Base-by-base conservation (phyloP, 2,329 filamentous ascomycete species). In the Fusarium sp. region DNA sequence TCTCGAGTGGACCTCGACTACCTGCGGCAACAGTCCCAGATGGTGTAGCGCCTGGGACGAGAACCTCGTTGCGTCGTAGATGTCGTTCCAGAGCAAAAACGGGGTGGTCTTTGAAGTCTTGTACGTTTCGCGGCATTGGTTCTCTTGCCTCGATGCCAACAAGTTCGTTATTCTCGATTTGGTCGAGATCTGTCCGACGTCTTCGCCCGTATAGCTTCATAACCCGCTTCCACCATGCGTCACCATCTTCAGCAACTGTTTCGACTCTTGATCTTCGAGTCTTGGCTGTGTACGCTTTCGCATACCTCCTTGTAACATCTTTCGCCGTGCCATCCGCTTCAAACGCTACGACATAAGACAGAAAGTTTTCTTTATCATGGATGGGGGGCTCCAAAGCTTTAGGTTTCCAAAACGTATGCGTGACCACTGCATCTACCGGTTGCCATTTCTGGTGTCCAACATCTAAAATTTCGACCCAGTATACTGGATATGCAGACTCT, bases 401-500 rank as follows among this genome's bases (percentile, higher is more conserved):
- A 0, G 93, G 88, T 63, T 92, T 94, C 76, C 90, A 92, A 56
- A 97, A 88, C 0, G 69, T 91, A 57, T 88, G 85, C 0, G 94
- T 97, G 3, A 96, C 93, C 0, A 97, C 79, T 0, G 94, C 89
- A 76, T 99, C 96, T 37, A 96, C 88, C 0, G 93, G 87, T 57
- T 97, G 88, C 96, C 96, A 99, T 82, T 93, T 97, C 76, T 97
- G 92, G 68, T 93, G 88, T 1, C 92, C 91, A 54, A 89, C 84
- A 67, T 97, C 94, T 69, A 97, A 92, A 5, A 93, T 90, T 80
- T 99, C 96, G 1, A 97, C 91, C 96, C 96, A 99, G 76, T 94
- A 98, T 4, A 98, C 85, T 0, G 96, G 96, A 73, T 91, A 92
- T 0, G 87, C 79, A 0, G 93, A 94, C 74, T 95, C 92, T 26